Conservation (phyloP, 257 asterid genomes). For the Solanum pinnatisectum region DNA sequence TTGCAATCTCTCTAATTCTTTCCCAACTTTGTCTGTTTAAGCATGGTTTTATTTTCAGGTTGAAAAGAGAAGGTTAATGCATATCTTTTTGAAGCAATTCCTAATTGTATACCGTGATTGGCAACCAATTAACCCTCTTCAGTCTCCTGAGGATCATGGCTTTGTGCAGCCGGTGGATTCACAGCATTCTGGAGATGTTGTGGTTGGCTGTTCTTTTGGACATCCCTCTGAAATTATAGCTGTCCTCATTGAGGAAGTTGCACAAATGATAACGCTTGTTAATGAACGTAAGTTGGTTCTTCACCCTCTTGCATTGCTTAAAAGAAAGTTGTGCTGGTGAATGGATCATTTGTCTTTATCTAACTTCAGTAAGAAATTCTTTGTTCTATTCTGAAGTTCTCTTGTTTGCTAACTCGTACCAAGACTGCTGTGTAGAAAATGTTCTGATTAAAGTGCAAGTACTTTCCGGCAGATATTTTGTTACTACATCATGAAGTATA, state of each 20-base stretch:
- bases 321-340: background rate
- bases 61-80: slow-evolving; percentile 60
- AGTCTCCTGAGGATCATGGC: slow-evolving; percentile 35
- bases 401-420: background rate
- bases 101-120: slow-evolving; percentile 50
- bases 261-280: slow-evolving; percentile 40
- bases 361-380: background rate
- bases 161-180: slow-evolving; percentile 16
- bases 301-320: background rate
- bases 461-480: background rate
- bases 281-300: slow-evolving; percentile 61
- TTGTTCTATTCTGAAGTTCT: background rate
- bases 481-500: background rate
- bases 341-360: background rate
- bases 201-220: slow-evolving; percentile 82
- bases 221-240: slow-evolving; percentile 77
- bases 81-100: slow-evolving; percentile 80
- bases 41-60: slow-evolving; percentile 34
- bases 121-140: slow-evolving; percentile 58
- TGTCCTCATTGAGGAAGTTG: slow-evolving; percentile 50
- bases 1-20: slow-evolving; percentile 4
- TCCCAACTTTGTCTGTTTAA: slow-evolving; percentile 5
- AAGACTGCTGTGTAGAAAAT: background rate
- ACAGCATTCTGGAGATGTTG: slow-evolving; percentile 37
- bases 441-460: background rate